phyloP scores from a whole-genome alignment of 2,329 filamentous ascomycete species.

The Madurella fahalii region DNA sequence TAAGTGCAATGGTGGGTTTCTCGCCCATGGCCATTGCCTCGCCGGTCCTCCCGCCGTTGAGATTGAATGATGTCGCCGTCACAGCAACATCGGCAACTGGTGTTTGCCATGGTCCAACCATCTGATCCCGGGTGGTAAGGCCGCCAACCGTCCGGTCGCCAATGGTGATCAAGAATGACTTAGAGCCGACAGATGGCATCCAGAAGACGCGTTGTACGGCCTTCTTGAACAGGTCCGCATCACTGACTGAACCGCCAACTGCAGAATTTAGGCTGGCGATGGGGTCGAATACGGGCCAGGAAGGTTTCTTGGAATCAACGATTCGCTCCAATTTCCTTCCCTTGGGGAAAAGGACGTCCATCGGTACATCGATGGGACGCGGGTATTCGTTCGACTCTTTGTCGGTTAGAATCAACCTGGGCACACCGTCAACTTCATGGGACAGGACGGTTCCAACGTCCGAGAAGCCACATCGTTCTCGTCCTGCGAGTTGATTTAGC shows the following conservation, averaged over 20 bases:
- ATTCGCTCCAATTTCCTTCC: constrained; percentile 74
- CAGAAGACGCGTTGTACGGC: constrained; percentile 78
- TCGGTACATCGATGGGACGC: constrained; percentile 80
- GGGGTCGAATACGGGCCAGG: constrained; percentile 69
- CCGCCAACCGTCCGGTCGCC: constrained; percentile 90
- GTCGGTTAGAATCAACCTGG: constrained; percentile 76
- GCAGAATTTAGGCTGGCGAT: constrained; percentile 60
- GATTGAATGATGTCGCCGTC: constrained; percentile 73
- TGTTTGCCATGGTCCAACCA: constrained; percentile 94
- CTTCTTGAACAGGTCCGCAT: constrained; percentile 53
- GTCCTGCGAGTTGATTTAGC: constrained; percentile 42
- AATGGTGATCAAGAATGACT: constrained; percentile 96
- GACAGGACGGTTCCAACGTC: constrained; percentile 76
- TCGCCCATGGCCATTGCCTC: constrained; percentile 99
- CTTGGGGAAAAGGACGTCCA: constrained; percentile 84
- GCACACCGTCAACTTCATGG: constrained; percentile 57
- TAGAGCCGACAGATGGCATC: constrained; percentile 89
- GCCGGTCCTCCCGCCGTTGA: constrained; percentile 62
- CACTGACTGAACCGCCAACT: constrained; percentile 50
- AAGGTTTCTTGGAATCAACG: constrained; percentile 65
- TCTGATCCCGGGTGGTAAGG: constrained; percentile 83
- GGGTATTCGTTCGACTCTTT: constrained; percentile 71
- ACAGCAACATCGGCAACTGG: constrained; percentile 93
- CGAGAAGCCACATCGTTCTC: constrained; percentile 90
- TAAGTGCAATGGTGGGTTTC: constrained; percentile 81